Conservation (phyloP, 768 basidiomycete genomes). For the Rhizopogon sp. region DNA sequence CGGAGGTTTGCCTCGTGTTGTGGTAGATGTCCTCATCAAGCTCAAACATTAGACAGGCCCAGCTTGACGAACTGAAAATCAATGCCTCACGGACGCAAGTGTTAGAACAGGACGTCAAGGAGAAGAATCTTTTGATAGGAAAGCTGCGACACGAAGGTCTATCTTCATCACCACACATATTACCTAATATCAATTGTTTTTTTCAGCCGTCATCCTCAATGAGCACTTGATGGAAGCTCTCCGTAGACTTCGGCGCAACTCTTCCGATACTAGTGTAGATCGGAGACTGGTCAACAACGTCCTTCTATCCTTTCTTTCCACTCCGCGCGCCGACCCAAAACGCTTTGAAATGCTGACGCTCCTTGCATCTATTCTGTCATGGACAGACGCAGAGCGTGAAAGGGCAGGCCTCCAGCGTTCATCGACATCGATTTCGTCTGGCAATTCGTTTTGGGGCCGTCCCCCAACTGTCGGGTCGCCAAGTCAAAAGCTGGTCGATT, state of each 20-base stretch:
- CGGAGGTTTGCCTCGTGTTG: slow-evolving; percentile 55
- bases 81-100: slow-evolving; percentile 63
- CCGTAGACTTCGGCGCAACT: slow-evolving; percentile 84
- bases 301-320: slow-evolving; percentile 82
- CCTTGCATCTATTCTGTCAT: slow-evolving; percentile 84
- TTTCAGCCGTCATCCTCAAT: slow-evolving; percentile 87
- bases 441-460: slow-evolving; percentile 21
- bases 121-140: slow-evolving; percentile 91
- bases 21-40: background rate
- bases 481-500: slow-evolving; percentile 41
- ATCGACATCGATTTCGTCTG: slow-evolving; percentile 12
- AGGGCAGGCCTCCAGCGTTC: slow-evolving; percentile 80
- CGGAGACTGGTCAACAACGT: slow-evolving; percentile 92
- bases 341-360: slow-evolving; percentile 95
- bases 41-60: slow-evolving; percentile 40
- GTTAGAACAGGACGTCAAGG: slow-evolving; percentile 88
- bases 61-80: slow-evolving; percentile 67
- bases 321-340: slow-evolving; percentile 88
- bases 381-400: slow-evolving; percentile 89
- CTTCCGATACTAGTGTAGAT: slow-evolving; percentile 86
- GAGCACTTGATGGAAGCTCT: slow-evolving; percentile 97
- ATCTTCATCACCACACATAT: slow-evolving; percentile 10
- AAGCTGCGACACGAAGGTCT: slow-evolving; percentile 93
- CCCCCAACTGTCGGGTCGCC: slow-evolving; percentile 25
- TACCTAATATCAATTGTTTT: slow-evolving; percentile 1